Evolutionary conservation across 192 early-diverging fungal genomes (phyloP).

Genomic region (Anaeromyces robustus): DNA sequence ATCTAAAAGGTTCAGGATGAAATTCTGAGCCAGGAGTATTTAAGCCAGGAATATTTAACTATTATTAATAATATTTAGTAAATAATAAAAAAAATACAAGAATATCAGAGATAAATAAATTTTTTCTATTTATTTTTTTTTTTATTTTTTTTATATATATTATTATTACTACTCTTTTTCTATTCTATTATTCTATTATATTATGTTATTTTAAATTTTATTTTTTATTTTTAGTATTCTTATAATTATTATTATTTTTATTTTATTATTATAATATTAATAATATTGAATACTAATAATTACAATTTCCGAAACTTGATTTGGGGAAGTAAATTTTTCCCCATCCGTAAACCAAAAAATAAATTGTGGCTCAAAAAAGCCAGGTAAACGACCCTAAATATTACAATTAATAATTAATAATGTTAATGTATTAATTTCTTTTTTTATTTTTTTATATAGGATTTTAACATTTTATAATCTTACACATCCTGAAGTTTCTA

Average conservation of each 20-base stretch:
- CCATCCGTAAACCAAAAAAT: conserved; percentile 75
- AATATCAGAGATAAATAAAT: conserved; percentile 5
- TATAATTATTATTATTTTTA: too few relatives aligned
- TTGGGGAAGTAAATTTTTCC: conserved; percentile 19
- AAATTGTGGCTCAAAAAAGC: conserved; percentile 39
- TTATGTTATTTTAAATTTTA: too few relatives aligned
- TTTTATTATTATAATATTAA: too few relatives aligned
- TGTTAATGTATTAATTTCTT: too few relatives aligned
- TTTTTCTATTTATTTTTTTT: conserved; percentile 14
- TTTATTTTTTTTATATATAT: too few relatives aligned
- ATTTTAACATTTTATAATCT: not conserved
- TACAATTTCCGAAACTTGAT: conserved; percentile 5
- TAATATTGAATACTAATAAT: not conserved
- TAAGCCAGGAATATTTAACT: conserved; percentile 53
- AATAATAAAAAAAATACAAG: not conserved
- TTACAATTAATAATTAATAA: not conserved
- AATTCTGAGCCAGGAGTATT: conserved; percentile 42
- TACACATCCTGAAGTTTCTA: conserved; percentile 51
- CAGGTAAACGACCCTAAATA: conserved; percentile 44
- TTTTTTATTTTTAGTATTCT: too few relatives aligned
- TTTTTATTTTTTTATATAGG: too few relatives aligned
- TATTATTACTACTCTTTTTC: too few relatives aligned
- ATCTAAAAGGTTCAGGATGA: conserved; percentile 65
- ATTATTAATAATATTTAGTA: not conserved
- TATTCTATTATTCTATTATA: too few relatives aligned